These are phyloP conservation scores for Kwoniella newhampshirensis DNA, from an alignment of 768 basidiomycete species.

Conservation along the genomic window DNA sequence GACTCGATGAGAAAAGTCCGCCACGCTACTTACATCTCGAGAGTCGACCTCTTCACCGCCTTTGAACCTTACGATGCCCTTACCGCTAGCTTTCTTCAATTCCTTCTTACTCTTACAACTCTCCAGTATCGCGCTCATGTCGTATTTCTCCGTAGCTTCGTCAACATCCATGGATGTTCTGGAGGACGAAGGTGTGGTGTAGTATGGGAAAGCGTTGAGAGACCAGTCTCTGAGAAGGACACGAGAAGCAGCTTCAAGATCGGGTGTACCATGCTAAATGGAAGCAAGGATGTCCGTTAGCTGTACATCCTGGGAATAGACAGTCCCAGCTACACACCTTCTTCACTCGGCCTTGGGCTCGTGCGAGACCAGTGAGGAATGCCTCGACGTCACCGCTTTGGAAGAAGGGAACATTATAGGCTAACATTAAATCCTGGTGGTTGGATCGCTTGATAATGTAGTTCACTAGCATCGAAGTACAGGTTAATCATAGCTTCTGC, in stretches of 20 bases:
- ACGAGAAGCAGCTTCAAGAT: constrained; percentile 72
- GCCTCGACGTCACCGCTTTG: constrained; percentile 64
- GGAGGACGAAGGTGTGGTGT: constrained; percentile 61
- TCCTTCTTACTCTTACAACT: constrained; percentile 64
- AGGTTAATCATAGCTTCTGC: not conserved
- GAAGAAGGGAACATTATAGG: constrained; percentile 81
- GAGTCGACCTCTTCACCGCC: constrained; percentile 54
- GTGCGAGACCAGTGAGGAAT: constrained; percentile 75
- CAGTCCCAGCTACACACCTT: constrained; percentile 63
- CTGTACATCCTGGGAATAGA: not conserved
- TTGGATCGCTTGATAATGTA: constrained; percentile 69
- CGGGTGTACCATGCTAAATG: constrained; percentile 67
- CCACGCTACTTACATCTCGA: constrained; percentile 54
- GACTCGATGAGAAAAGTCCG: constrained; percentile 38
- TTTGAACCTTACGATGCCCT: constrained; percentile 64
- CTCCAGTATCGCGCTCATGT: constrained; percentile 60
- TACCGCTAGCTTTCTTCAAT: constrained; percentile 59
- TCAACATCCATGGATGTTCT: constrained; percentile 38
- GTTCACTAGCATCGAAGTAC: constrained; percentile 63
- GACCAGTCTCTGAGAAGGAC: constrained; percentile 83
- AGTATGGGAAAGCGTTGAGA: constrained; percentile 69
- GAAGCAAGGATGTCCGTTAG: constrained; percentile 18
- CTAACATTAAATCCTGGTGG: constrained; percentile 82
- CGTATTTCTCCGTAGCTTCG: constrained; percentile 52
- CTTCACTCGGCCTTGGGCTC: constrained; percentile 70